Base-by-base conservation (phyloP, 208 protist species). In the Leishmania gerbilli region DNA sequence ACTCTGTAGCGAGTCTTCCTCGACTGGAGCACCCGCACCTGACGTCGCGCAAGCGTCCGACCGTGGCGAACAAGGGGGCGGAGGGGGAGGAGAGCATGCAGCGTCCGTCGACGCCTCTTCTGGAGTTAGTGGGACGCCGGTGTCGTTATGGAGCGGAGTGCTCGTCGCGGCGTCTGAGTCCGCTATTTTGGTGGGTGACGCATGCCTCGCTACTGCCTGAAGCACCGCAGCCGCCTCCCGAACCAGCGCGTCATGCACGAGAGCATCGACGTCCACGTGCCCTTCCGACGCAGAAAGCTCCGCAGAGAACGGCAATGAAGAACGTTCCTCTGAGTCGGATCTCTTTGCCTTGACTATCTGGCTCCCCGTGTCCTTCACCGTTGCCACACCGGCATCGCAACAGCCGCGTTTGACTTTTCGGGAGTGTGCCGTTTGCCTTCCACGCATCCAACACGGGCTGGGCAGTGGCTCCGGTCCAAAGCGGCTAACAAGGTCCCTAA, bases 171-270 rank as follows among this genome's bases (percentile, higher is more conserved):
- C n/a, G 31, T 17, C 64, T 3, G 64, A 17, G 13, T 24, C 56
- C 24, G 7, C 56, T 24, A 62, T 4, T 1, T 24, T 62, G 56
- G 56, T 62, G 56, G 0, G 64, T 21, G 64, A 9, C 19, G 64
- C 31, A 34, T 42, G 27, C 34, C 64, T 42, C 13, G 8, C 34
- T 37, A 21, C 55, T 11, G 1, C 49, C 24, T 58, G 68, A 56
- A 34, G 62, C 19, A 74, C 58, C 37, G 62, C 79, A 7, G 81
- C 81, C 0, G 81, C 81, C 37, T 84, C 81, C 4, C 21, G 40
- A 15, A 80, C 4, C 42, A 84, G 40, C 15, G 81, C 64, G 51
- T 84, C 81, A 45, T 80, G 53, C 34, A 84, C 24, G 34, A 31
- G 34, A 2, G 55, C 69, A 64, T 84, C 81, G 1, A 80, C n/a